Conservation (phyloP, 2,329 filamentous ascomycete genomes). For the Nothophaeocryptopus gaeumannii region DNA sequence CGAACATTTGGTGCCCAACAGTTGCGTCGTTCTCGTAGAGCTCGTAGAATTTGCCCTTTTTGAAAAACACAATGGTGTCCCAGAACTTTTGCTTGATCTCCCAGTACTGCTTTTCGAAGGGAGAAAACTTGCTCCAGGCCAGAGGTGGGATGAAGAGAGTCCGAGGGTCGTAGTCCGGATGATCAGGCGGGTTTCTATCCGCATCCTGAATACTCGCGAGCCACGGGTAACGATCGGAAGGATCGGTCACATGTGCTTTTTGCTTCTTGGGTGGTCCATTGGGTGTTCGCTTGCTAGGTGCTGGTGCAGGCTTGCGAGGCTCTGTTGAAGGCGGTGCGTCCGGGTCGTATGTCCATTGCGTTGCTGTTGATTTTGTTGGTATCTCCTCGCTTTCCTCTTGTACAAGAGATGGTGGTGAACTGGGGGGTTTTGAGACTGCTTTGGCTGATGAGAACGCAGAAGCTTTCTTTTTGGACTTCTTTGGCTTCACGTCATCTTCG, state of each 20-base stretch:
- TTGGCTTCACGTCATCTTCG: constrained; percentile 62
- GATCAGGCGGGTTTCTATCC: constrained; percentile 70
- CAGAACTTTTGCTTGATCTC: constrained; percentile 97
- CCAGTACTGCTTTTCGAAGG: constrained; percentile 99
- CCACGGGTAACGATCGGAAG: constrained; percentile 86
- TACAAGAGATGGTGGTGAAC: constrained; percentile 41
- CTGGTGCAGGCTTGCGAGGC: constrained; percentile 40
- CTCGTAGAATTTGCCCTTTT: constrained; percentile 99
- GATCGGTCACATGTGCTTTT: constrained; percentile 78
- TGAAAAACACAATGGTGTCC: constrained; percentile 98
- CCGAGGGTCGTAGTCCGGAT: constrained; percentile 87
- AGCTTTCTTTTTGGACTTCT: constrained; percentile 57
- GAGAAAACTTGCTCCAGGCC: constrained; percentile 79
- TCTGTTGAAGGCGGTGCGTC: constrained; percentile 54
- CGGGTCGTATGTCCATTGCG: constrained; percentile 76
- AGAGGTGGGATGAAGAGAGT: constrained; percentile 84
- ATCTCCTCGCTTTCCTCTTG: constrained; percentile 52
- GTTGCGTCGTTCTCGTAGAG: constrained; percentile 97
- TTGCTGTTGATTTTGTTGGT: constrained; percentile 64
- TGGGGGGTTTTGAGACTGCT: constrained; percentile 22
- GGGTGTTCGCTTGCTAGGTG: constrained; percentile 32
- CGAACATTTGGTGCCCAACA: constrained; percentile 92
- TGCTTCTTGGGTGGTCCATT: constrained; percentile 38
- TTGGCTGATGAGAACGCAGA: constrained; percentile 52
- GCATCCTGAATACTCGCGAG: constrained; percentile 81